Conservation (phyloP, 169 alveolate species). For the Theileria orientalis region DNA sequence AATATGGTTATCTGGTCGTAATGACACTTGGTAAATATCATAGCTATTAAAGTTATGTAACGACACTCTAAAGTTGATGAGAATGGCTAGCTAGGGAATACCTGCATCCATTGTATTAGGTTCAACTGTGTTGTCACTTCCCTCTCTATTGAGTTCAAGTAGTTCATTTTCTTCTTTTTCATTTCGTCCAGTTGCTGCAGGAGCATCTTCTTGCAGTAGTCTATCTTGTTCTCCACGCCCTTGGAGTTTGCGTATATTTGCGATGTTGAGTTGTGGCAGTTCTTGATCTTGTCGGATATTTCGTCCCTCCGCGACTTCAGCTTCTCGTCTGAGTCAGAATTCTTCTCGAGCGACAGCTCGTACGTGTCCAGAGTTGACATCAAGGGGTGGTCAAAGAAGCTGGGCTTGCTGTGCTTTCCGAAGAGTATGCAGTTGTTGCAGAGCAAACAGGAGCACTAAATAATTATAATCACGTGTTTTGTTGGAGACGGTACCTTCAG, state of each 20-base stretch:
- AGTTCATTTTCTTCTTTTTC: conserved; percentile 73
- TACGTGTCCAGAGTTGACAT: conserved; percentile 86
- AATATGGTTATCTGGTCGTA: neutral
- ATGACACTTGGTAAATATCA: neutral
- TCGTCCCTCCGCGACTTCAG: conserved; percentile 69
- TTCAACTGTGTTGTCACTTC: conserved; percentile 79
- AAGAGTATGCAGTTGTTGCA: conserved; percentile 84
- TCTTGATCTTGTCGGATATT: conserved; percentile 69
- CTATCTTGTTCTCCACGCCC: conserved; percentile 78
- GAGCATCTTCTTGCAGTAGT: conserved; percentile 72
- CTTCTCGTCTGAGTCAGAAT: conserved; percentile 76
- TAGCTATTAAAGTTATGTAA: too few species aligned
- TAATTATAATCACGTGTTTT: neutral
- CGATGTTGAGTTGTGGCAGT: conserved; percentile 77
- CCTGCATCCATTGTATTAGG: conserved; percentile 86
- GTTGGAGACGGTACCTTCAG: conserved; percentile 45
- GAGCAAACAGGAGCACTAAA: conserved; percentile 78
- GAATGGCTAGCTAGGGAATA: conserved; percentile 10
- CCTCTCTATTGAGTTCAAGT: conserved; percentile 80
- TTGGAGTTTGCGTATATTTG: conserved; percentile 81
- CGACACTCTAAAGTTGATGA: too few species aligned
- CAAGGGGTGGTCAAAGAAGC: conserved; percentile 82
- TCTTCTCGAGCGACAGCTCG: conserved; percentile 74
- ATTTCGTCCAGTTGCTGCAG: conserved; percentile 73
- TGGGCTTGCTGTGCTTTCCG: conserved; percentile 84